A percentile compares a stretch with the other conserved stretches of the same genome.
These are phyloP conservation scores for Multifurca ochricompacta DNA, from an alignment of 768 basidiomycete species.

Conservation along the genomic window DNA sequence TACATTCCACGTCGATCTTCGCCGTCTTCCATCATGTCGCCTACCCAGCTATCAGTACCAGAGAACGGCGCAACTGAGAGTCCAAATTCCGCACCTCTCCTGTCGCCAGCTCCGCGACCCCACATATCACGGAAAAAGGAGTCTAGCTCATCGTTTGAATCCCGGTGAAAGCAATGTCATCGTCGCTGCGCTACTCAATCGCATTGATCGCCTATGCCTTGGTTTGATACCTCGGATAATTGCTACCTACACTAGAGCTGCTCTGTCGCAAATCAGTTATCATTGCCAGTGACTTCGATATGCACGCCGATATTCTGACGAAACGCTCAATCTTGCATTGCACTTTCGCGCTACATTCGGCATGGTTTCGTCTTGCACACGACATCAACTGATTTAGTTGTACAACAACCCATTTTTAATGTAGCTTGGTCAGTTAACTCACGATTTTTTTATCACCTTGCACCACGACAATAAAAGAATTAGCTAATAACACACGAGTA, in stretches of 20 bases:
- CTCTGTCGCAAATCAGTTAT: background rate
- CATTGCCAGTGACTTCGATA: background rate
- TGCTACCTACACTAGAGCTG: background rate
- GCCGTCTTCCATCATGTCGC: conserved; percentile 27
- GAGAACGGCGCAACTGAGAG: background rate
- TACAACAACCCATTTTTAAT: too few relatives aligned
- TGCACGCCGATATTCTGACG: background rate
- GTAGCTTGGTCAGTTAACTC: too few relatives aligned
- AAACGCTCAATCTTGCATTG: background rate
- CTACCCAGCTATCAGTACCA: background rate
- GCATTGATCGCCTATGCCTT: background rate
- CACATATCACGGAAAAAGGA: conserved; percentile 5
- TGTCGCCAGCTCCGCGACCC: conserved; percentile 6
- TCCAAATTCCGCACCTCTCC: background rate
- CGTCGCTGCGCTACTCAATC: background rate
- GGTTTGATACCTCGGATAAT: conserved; percentile 8
- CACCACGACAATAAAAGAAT: background rate
- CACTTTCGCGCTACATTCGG: background rate
- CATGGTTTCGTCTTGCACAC: background rate
- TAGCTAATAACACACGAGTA: background rate
- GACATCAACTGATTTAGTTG: background rate
- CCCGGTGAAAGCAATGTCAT: background rate
- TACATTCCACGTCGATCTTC: conserved; percentile 54
- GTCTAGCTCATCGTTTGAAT: conserved; percentile 6
- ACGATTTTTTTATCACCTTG: background rate